Evolutionary conservation across 1,139 yeast genomes (phyloP), one percentile per base, ranked within the genome.

Genomic region (Hanseniaspora sp.): DNA sequence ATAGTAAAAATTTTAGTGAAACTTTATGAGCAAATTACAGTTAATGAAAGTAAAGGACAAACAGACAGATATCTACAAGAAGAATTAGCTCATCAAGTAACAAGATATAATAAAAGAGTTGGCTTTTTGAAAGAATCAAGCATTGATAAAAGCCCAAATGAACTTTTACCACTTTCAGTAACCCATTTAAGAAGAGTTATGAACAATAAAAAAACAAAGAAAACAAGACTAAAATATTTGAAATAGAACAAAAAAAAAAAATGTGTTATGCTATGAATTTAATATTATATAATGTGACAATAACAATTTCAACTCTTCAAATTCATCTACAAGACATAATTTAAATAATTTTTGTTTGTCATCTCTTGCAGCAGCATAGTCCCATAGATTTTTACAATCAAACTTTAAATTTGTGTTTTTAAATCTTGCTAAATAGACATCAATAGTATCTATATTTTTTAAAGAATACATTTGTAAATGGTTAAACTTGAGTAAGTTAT

Each of bases 311-410:
- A 92, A 74, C 64, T 92, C 98, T 68, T 92, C 98, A 13, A 87
- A 70, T 66, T 92, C 98, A 68, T 92, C 98, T 41, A 92, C 71
- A 60, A 88, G 73, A 64, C 92, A 97, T 51, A 90, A 71, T 34
- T 70, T 65, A 55, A 78, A 75, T 1, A 88, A 74, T 38, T 95
- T 68, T 17, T 61, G 61, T 49, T 71, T 66, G 49, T 85, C 95
- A 0, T 63, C 64, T 0, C 56, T 81, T 51, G 74, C 71, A 17
- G 80, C 78, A 38, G 80, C 79, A 11, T 85, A 71, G 56, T 69
- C 75, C 64, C 81, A 76, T 71, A 88, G 74, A 62, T 82, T 80
- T 2, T 77, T 75, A 5, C 58, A 0, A 72, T 68, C 15, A 61
- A 56, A 5, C 38, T 33, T 0, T 54, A 18, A 15, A 12, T 18